phyloP scores from a whole-genome alignment of 164 flowering plant species.

The Chimonanthus salicifolius region DNA sequence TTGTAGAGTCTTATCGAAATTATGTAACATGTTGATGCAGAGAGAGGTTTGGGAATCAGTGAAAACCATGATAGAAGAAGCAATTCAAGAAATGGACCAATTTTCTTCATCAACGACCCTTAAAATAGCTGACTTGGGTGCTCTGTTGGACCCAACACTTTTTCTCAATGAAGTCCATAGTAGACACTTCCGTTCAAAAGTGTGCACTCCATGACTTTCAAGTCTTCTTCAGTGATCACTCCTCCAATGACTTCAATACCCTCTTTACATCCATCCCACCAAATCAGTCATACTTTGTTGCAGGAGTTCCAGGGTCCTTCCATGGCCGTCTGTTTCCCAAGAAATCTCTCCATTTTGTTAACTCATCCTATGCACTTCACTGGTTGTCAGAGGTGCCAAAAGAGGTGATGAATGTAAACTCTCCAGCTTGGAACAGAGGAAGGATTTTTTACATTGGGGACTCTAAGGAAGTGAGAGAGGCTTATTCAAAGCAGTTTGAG shows the following conservation, averaged over 20 bases:
- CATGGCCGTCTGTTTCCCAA: slow-evolving; percentile 19
- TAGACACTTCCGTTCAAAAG: slow-evolving; percentile 14
- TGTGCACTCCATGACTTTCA: not conserved
- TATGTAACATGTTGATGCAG: not conserved
- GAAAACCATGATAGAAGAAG: not conserved
- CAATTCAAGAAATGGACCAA: not conserved
- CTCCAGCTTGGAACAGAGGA: slow-evolving; percentile 29
- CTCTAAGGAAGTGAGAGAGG: slow-evolving; percentile 17
- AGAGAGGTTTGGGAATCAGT: not conserved
- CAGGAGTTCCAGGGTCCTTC: slow-evolving; percentile 24
- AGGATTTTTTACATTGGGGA: slow-evolving; percentile 13
- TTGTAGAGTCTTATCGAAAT: no score
- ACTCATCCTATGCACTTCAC: slow-evolving; percentile 17
- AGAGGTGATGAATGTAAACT: slow-evolving; percentile 12
- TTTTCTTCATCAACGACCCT: not conserved
- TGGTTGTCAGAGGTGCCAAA: slow-evolving; percentile 23
- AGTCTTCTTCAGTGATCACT: slow-evolving; percentile 8
- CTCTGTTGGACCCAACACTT: slow-evolving; percentile 26
- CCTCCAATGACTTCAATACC: slow-evolving; percentile 23
- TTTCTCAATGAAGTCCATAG: slow-evolving; percentile 13
- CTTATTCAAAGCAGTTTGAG: slow-evolving; percentile 17
- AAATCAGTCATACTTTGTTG: slow-evolving; percentile 10
- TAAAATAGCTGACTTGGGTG: slow-evolving; percentile 24
- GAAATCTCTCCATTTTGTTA: slow-evolving; percentile 16
- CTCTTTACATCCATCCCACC: slow-evolving; percentile 20